Base-by-base conservation (phyloP, 441 rosid genomes). In the Pelargonium hybrid region DNA sequence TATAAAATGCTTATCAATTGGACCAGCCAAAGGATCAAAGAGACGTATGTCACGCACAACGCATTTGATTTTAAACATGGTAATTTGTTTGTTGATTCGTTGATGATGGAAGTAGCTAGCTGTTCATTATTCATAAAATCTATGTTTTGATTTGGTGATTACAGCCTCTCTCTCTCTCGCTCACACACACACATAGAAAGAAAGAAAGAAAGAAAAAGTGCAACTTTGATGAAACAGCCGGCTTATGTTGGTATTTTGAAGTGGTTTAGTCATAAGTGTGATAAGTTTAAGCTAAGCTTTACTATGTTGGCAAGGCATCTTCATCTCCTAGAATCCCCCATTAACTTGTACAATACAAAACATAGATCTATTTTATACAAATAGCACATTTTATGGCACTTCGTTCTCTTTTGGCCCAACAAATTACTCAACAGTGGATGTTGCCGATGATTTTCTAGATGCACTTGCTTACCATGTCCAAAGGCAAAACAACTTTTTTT, bases 31-130 rank as follows among this genome's bases (percentile, higher is more conserved):
- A 87, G 85, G 75, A 87, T 94, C 77, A 94, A 90, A 77, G 90
- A 88, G 78, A 82, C 96, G 5, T 83, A 87, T 65, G 78, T 86
- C 56, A 78, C 83, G 0, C 90, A 68, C 54, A 90, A 90, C 81
- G 89, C 98, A 2, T 92, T 94, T 84, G 96, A 94, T 75, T 94
- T 88, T 77, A 92, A 90, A 81, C 81, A 92, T 75, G 98, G 98
- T 93, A 90, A 39, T 65, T 75, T 4, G 7, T 37, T 29, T 10
- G 8, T 54, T 61, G 13, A 56, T 9, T 57, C 29, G 7, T 7
- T 57, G 5, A 57, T 20, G 29, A 57, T 20, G 5, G 26, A 57
- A 20, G 13, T 57, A 57, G 59, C 3, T 47, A 18, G 47, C n/a
- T 7, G 6, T 9, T 13, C 3, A 3, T 4, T 56, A 56, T 17